phyloP scores from a whole-genome alignment of 176 grass and related monocot species.

The Musa itinerans region DNA sequence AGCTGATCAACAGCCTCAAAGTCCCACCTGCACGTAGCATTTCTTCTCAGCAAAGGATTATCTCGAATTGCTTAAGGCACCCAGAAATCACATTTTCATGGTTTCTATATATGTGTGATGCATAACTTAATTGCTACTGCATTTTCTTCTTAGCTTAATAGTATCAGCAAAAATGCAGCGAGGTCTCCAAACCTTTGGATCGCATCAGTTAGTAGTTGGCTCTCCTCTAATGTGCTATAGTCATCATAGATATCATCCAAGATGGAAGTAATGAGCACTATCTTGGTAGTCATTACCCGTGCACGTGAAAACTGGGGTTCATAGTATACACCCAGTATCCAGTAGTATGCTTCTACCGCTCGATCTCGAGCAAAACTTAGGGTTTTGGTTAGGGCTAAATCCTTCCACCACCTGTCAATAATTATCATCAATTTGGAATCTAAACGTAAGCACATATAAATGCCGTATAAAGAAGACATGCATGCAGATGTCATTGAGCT shows the following conservation, averaged over 20 bases:
- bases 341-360: slow-evolving; percentile 19
- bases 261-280: slow-evolving; percentile 1
- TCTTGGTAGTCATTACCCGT: slow-evolving; percentile 18
- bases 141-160: no score
- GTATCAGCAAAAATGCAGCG: no score
- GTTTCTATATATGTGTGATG: no score
- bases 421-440: not conserved
- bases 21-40: not conserved
- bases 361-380: slow-evolving; percentile 23
- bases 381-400: not conserved
- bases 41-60: not conserved
- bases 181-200: slow-evolving; percentile 13
- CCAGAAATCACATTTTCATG: no score
- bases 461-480: not conserved
- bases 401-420: not conserved
- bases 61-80: not conserved
- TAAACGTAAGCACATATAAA: not conserved
- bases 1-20: no score
- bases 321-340: slow-evolving; percentile 24
- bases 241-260: slow-evolving; percentile 30
- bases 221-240: slow-evolving; percentile 18
- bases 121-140: no score
- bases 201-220: slow-evolving; percentile 15
- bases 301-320: slow-evolving; percentile 21
- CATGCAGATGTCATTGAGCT: slow-evolving; percentile 21